Evolutionary conservation across 2,329 filamentous ascomycete species (phyloP).

Genomic region (Alternaria sp.): DNA sequence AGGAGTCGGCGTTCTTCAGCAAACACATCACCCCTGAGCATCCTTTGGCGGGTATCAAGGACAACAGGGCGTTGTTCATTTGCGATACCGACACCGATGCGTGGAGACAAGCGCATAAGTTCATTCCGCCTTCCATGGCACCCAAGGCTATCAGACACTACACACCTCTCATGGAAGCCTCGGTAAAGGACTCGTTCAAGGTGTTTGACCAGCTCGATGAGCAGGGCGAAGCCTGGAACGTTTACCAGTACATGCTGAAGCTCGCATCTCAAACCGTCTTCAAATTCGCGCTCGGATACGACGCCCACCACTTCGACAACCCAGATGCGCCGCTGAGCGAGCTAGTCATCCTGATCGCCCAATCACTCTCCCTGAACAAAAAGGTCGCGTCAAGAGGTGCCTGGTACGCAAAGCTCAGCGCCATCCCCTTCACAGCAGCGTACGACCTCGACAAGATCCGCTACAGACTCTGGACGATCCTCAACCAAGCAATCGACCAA

Average conservation of each 20-base stretch:
- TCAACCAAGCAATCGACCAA: slow-evolving; percentile 12
- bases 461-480: slow-evolving; percentile 3
- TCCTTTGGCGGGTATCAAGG: slow-evolving; percentile 15
- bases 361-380: slow-evolving; percentile 16
- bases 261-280: slow-evolving; percentile 16
- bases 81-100: slow-evolving; percentile 17
- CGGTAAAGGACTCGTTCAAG: slow-evolving; percentile 17
- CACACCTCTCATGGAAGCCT: slow-evolving; percentile 15
- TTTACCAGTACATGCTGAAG: slow-evolving; percentile 24
- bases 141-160: slow-evolving; percentile 19
- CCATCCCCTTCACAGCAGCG: slow-evolving; percentile 10
- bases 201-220: slow-evolving; percentile 23
- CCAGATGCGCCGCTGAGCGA: slow-evolving; percentile 10
- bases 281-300: slow-evolving; percentile 15
- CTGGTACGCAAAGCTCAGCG: slow-evolving; percentile 17
- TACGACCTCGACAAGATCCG: slow-evolving; percentile 11
- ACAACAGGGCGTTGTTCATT: slow-evolving; percentile 14
- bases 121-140: slow-evolving; percentile 18
- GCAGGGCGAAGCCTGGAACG: slow-evolving; percentile 19
- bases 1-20: slow-evolving; percentile 18
- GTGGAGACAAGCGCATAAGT: slow-evolving; percentile 17
- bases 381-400: slow-evolving; percentile 14
- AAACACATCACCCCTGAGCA: slow-evolving; percentile 15
- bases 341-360: slow-evolving; percentile 13
- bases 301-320: slow-evolving; percentile 16